Evolutionary conservation across 176 grass and related monocot species (phyloP).

Genomic region (Raddia distichophylla): DNA sequence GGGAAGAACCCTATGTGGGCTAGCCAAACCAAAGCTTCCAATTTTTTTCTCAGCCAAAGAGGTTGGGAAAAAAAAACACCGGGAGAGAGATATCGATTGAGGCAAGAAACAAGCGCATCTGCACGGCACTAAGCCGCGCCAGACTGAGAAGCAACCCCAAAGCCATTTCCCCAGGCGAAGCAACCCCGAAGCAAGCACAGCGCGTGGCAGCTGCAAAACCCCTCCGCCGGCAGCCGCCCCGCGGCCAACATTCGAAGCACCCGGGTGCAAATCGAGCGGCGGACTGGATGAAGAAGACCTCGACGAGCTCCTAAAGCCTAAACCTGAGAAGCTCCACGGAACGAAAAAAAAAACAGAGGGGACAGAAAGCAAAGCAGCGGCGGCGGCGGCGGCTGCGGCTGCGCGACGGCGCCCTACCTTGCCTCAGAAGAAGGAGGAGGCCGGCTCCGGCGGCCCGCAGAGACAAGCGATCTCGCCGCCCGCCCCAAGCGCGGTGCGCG

Average conservation of each 20-base stretch:
- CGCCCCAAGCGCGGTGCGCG: not conserved
- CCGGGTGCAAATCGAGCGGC: not conserved
- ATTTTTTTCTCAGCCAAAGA: not conserved
- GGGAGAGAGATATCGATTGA: not conserved
- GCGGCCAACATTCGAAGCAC: conserved; percentile 25
- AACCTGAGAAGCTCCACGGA: not conserved
- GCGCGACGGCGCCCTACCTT: conserved; percentile 32
- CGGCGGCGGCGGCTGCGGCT: not conserved
- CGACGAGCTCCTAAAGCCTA: not conserved
- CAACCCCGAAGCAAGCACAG: conserved; percentile 1
- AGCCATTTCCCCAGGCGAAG: not conserved
- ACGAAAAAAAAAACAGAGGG: not conserved
- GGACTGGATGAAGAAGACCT: not conserved
- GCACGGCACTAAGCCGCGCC: not conserved
- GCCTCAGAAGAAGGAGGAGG: not conserved
- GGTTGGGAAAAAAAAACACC: not conserved
- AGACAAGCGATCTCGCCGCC: conserved; percentile 24
- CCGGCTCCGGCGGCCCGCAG: conserved; percentile 26
- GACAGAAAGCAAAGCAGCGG: not conserved
- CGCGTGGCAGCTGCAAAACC: not conserved
- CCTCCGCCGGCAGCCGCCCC: not conserved
- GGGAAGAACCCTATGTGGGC: conserved; percentile 6
- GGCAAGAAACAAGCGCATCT: not conserved
- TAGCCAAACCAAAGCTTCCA: conserved; percentile 12
- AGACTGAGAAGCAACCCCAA: conserved; percentile 34